phyloP scores from a whole-genome alignment of 2,329 filamentous ascomycete species.

The Fusarium solani-melongenae region DNA sequence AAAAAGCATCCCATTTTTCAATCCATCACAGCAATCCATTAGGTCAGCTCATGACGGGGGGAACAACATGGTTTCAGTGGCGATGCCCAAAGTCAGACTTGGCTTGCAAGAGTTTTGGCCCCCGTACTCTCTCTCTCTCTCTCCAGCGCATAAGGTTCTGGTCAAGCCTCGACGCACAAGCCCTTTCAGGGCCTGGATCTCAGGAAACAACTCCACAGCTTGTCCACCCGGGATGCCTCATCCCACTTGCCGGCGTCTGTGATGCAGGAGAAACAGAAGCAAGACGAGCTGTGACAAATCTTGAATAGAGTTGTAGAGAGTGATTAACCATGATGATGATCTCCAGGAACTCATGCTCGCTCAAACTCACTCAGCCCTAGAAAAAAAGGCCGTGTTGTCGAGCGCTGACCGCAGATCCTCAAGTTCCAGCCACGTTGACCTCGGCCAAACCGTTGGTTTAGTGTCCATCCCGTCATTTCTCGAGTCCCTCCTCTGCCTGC shows the following conservation, averaged over 20 bases:
- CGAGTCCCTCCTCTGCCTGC: not conserved
- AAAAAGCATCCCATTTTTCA: not conserved
- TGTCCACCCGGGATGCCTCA: not conserved
- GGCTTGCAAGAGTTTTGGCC: not conserved
- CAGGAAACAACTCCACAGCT: slow-evolving; percentile 13
- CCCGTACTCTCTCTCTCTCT: not conserved
- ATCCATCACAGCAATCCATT: not conserved
- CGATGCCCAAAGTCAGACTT: not conserved
- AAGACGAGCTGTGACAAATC: not conserved
- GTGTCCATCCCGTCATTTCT: not conserved
- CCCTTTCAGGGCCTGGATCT: slow-evolving; percentile 8
- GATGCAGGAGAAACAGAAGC: not conserved
- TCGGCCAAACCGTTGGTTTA: not conserved
- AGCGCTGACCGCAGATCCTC: not conserved
- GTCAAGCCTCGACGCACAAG: slow-evolving; percentile 23
- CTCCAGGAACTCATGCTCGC: not conserved
- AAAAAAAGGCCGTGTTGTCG: not conserved
- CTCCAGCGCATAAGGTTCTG: slow-evolving; percentile 32
- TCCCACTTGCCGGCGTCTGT: slow-evolving; percentile 1
- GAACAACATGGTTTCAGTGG: not conserved
- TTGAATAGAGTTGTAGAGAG: not conserved
- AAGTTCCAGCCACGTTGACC: not conserved
- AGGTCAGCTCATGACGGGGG: not conserved
- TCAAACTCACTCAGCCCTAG: not conserved
- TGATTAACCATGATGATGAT: not conserved